Conservation (phyloP, 176 grass and related monocot species). For the Olyra latifolia region DNA sequence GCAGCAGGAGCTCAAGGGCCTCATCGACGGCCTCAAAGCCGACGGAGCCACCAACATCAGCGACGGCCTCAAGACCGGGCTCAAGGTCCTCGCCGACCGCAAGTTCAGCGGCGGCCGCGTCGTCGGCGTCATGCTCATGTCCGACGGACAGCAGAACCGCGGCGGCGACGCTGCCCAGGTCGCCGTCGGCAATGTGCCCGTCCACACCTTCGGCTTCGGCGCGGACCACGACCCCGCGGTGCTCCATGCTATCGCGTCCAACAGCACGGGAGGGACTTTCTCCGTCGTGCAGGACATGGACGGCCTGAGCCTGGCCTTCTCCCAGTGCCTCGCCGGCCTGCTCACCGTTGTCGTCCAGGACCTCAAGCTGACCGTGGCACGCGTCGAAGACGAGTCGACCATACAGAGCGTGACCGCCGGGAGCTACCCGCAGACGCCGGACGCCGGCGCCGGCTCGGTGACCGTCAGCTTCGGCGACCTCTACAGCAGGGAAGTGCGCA, state of each 20-base stretch:
- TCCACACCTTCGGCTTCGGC: constrained; percentile 6
- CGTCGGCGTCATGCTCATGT: constrained; percentile 21
- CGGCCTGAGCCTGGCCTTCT: not conserved
- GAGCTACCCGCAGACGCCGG: not conserved
- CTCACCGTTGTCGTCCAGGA: constrained; percentile 7
- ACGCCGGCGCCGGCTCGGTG: not conserved
- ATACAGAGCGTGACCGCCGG: not conserved
- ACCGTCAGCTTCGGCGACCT: constrained; percentile 27
- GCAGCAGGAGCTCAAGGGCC: not conserved
- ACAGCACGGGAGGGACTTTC: not conserved
- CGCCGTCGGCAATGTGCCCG: not conserved
- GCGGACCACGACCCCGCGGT: not conserved
- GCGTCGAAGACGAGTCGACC: not conserved
- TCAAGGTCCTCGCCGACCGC: constrained; percentile 17
- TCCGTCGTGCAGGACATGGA: not conserved
- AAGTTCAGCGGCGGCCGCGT: not conserved
- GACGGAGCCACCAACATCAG: not conserved
- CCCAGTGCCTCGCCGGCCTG: constrained; percentile 21
- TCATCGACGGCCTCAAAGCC: constrained; percentile 9
- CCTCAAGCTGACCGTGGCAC: not conserved
- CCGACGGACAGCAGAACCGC: not conserved
- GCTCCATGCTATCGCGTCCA: not conserved
- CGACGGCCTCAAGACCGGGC: not conserved
- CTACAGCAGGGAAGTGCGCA: constrained; percentile 15
- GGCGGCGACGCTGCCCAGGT: not conserved